These are phyloP conservation scores for Aspergillus texensis DNA, from an alignment of 2,329 filamentous ascomycete species.

Conservation along the genomic window DNA sequence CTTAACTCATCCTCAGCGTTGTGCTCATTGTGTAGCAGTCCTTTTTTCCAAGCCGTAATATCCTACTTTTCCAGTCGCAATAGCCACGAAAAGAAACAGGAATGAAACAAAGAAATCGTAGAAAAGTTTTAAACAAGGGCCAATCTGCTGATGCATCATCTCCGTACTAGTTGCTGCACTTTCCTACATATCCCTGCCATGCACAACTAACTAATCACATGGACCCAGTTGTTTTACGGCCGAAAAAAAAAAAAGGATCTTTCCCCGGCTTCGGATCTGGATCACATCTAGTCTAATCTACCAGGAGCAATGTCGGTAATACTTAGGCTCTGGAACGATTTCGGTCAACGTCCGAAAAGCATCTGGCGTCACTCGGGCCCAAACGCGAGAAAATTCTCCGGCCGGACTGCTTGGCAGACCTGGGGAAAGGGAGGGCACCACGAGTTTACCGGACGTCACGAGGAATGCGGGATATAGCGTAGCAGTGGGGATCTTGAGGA, in stretches of 20 bases:
- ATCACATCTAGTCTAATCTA: neutral
- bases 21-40: neutral
- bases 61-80: neutral
- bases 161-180: neutral
- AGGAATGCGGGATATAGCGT: neutral
- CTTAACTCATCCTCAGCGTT: constrained; percentile 3
- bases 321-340: neutral
- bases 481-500: neutral
- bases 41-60: no score
- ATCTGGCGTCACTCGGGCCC: constrained; percentile 1
- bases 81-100: neutral
- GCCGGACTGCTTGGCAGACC: neutral
- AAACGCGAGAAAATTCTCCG: neutral
- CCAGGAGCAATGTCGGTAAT: neutral
- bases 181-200: neutral
- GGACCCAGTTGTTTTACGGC: neutral
- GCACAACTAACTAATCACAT: neutral
- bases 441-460: constrained; percentile 4
- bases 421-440: constrained; percentile 7
- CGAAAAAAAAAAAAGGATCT: neutral
- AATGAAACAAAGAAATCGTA: no score
- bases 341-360: constrained; percentile 11
- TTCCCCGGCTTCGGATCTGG: neutral
- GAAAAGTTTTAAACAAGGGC: neutral
- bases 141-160: neutral